Percentiles rank a stretch among this genome's conserved stretches.
phyloP scores from a whole-genome alignment of 345 rosid species.

The Citrus hindsii region DNA sequence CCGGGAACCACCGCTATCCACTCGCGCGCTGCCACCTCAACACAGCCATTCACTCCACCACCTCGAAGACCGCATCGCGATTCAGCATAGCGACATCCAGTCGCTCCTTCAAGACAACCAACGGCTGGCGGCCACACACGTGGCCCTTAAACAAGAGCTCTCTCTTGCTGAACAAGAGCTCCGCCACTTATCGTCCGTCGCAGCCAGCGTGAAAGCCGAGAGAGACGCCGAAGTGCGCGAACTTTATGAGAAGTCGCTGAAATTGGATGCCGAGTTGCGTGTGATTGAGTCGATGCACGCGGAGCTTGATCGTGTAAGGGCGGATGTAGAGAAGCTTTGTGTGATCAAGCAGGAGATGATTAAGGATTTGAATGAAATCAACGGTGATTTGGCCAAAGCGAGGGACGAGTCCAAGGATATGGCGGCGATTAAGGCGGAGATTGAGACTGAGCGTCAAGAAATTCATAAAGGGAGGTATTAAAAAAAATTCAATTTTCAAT shows the following conservation, averaged over 20 bases:
- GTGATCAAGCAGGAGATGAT: constrained; percentile 40
- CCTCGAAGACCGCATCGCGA: constrained; percentile 70
- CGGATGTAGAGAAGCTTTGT: constrained; percentile 43
- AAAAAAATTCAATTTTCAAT: neutral
- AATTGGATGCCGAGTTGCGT: constrained; percentile 64
- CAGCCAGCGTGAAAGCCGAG: constrained; percentile 51
- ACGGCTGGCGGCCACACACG: constrained; percentile 54
- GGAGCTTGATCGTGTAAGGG: constrained; percentile 57
- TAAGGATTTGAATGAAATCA: constrained; percentile 36
- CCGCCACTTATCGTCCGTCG: constrained; percentile 37
- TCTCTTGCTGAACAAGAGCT: constrained; percentile 53
- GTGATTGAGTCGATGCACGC: constrained; percentile 39
- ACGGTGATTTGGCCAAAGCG: constrained; percentile 44
- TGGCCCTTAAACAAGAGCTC: constrained; percentile 71
- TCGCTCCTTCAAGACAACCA: constrained; percentile 65
- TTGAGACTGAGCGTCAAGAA: constrained; percentile 47
- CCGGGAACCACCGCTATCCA: constrained; percentile 4
- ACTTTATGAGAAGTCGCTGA: constrained; percentile 59
- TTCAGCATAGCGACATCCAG: constrained; percentile 72
- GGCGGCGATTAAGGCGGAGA: constrained; percentile 40
- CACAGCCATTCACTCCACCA: constrained; percentile 19
- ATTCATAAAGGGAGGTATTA: constrained; percentile 70
- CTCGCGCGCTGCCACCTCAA: constrained; percentile 4
- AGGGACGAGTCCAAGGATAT: constrained; percentile 43
- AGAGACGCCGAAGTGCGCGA: constrained; percentile 66